These are phyloP conservation scores for Stagonosporopsis vannaccii DNA, from an alignment of 2,329 filamentous ascomycete genomes.

Conservation along the genomic window DNA sequence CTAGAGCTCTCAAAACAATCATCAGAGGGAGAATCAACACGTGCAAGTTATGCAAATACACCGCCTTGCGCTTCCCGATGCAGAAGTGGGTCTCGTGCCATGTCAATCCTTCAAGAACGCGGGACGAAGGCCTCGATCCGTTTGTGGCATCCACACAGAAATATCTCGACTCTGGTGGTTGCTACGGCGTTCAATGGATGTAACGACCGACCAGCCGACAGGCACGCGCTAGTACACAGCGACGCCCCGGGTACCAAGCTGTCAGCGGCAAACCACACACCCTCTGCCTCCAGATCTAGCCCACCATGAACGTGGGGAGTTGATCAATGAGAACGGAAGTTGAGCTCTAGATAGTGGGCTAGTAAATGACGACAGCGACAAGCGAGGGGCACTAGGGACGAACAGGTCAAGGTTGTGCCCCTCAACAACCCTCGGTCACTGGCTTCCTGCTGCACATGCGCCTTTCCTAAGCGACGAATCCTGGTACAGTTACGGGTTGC, in stretches of 20 bases:
- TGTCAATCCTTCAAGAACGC: constrained; percentile 10
- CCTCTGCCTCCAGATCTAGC: constrained; percentile 19
- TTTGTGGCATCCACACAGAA: neutral
- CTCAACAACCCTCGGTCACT: constrained; percentile 17
- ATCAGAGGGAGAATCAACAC: neutral
- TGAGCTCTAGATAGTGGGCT: constrained; percentile 14
- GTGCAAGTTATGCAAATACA: constrained; percentile 8
- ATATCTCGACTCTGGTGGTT: constrained; percentile 5
- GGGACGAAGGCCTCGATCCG: constrained; percentile 10
- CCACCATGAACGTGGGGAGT: constrained; percentile 19
- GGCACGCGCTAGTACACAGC: constrained; percentile 20
- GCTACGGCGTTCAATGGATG: constrained; percentile 1
- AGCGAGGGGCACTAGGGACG: constrained; percentile 19
- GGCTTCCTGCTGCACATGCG: constrained; percentile 27
- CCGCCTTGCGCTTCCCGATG: constrained; percentile 6
- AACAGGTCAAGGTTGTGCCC: constrained; percentile 16
- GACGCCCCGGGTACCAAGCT: constrained; percentile 26
- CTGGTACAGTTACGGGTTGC: constrained; percentile 24
- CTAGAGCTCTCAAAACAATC: neutral
- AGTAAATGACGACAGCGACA: constrained; percentile 20
- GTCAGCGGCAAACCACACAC: constrained; percentile 25
- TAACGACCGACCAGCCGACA: constrained; percentile 26
- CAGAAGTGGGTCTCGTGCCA: constrained; percentile 19
- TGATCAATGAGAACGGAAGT: constrained; percentile 32
- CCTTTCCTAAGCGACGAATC: constrained; percentile 22